Conservation (phyloP, 768 basidiomycete species). For the Galerina marginata region DNA sequence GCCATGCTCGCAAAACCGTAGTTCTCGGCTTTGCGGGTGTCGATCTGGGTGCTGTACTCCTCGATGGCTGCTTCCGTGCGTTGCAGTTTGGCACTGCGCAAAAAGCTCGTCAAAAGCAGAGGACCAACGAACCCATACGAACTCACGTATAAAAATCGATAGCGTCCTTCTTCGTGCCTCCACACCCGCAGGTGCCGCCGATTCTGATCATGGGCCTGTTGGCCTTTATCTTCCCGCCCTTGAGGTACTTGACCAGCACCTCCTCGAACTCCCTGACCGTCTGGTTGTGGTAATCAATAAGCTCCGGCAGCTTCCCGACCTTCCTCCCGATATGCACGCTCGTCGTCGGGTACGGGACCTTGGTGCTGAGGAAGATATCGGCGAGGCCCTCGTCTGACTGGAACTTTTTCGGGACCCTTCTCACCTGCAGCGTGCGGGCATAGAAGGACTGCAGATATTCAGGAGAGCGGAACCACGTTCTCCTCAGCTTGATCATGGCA, state of each 20-base stretch:
- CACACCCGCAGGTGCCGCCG: constrained; percentile 82
- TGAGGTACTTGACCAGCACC: constrained; percentile 88
- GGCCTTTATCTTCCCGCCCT: constrained; percentile 76
- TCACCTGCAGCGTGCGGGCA: constrained; percentile 87
- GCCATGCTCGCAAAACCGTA: constrained; percentile 95
- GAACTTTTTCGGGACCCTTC: constrained; percentile 76
- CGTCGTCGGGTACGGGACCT: constrained; percentile 89
- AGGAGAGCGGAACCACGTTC: constrained; percentile 87
- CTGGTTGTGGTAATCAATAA: constrained; percentile 91
- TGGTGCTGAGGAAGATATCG: constrained; percentile 72
- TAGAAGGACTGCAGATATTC: constrained; percentile 92
- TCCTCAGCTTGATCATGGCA: constrained; percentile 78
- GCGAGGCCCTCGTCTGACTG: constrained; percentile 88
- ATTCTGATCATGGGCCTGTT: constrained; percentile 82
- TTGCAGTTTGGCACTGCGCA: constrained; percentile 51
- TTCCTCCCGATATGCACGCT: constrained; percentile 88
- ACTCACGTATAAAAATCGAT: constrained; percentile 93
- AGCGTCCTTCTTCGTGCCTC: constrained; percentile 86
- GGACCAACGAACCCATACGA: background rate
- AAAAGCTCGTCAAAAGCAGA: constrained; percentile 3
- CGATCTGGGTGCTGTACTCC: constrained; percentile 73
- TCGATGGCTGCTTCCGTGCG: constrained; percentile 79
- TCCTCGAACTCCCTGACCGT: constrained; percentile 94
- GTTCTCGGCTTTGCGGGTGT: constrained; percentile 79
- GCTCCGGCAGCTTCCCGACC: constrained; percentile 86